These are phyloP conservation scores for Yamadazyma phyllophila DNA, from an alignment of 805 yeast species.

Conservation along the genomic window DNA sequence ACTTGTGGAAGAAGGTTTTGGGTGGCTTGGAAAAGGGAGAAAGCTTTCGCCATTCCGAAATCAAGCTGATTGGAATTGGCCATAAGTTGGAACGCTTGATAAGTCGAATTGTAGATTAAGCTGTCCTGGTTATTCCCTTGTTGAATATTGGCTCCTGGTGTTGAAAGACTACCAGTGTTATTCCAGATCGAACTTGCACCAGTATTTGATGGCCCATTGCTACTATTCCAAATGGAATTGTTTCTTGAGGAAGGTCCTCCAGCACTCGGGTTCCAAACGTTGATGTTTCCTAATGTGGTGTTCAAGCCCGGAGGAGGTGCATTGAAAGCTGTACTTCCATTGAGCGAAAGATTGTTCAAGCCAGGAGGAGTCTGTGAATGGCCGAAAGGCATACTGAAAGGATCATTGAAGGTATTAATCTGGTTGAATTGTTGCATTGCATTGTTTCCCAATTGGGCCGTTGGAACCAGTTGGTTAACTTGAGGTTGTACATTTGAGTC, in stretches of 20 bases:
- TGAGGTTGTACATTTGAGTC: background rate
- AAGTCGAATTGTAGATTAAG: constrained; percentile 41
- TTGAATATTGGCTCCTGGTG: background rate
- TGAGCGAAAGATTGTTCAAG: constrained; percentile 4
- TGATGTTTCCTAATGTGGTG: constrained; percentile 1
- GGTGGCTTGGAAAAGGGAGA: constrained; percentile 31
- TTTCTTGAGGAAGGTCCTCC: constrained; percentile 17
- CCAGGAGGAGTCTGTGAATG: background rate
- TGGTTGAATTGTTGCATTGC: background rate
- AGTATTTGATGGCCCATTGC: background rate
- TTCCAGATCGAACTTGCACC: constrained; percentile 7
- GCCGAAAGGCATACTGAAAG: constrained; percentile 4
- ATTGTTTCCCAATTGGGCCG: background rate
- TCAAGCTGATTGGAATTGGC: constrained; percentile 35
- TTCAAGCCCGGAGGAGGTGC: constrained; percentile 7
- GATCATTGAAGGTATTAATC: constrained; percentile 6
- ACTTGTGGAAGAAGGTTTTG: constrained; percentile 26
- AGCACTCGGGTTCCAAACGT: constrained; percentile 6
- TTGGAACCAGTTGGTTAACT: background rate
- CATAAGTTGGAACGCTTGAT: constrained; percentile 37
- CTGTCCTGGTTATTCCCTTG: constrained; percentile 6
- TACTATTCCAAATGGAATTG: constrained; percentile 32
- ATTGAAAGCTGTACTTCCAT: background rate
- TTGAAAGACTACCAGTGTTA: background rate
- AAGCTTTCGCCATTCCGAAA: constrained; percentile 35